Conservation (phyloP, 1,284 basidiomycete genomes). For the Pseudomicrostroma phylloplanum region DNA sequence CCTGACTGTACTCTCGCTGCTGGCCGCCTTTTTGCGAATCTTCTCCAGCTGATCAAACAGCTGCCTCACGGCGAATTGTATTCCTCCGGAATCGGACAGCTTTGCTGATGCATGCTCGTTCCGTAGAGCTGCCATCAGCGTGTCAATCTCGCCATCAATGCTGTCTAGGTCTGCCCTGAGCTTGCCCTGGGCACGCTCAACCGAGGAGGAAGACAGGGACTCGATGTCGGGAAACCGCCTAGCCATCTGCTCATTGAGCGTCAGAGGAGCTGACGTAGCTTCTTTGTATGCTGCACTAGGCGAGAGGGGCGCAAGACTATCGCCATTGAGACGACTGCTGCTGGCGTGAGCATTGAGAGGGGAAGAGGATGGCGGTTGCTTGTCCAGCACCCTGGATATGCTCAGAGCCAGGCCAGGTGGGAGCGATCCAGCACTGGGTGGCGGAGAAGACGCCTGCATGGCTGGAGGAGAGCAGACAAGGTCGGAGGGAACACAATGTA, state of each 20-base stretch:
- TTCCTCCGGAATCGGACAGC: constrained; percentile 72
- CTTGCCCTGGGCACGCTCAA: neutral
- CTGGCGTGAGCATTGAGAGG: neutral
- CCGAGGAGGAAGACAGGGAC: neutral
- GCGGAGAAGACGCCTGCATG: too few relatives aligned
- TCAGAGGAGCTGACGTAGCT: neutral
- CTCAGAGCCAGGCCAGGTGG: constrained; percentile 3
- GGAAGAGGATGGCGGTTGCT: neutral
- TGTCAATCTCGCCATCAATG: constrained; percentile 67
- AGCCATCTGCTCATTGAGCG: neutral
- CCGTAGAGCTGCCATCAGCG: constrained; percentile 63
- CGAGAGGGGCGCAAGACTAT: too few relatives aligned
- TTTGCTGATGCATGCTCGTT: constrained; percentile 61
- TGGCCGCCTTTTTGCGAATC: constrained; percentile 71
- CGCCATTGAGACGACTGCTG: neutral
- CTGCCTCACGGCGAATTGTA: constrained; percentile 70
- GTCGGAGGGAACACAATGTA: too few relatives aligned
- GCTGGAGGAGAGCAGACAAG: too few relatives aligned
- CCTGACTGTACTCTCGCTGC: constrained; percentile 84
- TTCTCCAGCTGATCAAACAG: constrained; percentile 85
- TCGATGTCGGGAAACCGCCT: neutral
- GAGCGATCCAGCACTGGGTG: neutral
- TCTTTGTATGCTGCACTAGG: neutral
- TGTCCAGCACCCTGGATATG: neutral
- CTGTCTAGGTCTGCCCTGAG: constrained; percentile 56